Percentiles rank a stretch among this genome's conserved stretches.
These are phyloP conservation scores for Fagus crenata DNA, from an alignment of 306 rosid genomes.

Conservation along the genomic window DNA sequence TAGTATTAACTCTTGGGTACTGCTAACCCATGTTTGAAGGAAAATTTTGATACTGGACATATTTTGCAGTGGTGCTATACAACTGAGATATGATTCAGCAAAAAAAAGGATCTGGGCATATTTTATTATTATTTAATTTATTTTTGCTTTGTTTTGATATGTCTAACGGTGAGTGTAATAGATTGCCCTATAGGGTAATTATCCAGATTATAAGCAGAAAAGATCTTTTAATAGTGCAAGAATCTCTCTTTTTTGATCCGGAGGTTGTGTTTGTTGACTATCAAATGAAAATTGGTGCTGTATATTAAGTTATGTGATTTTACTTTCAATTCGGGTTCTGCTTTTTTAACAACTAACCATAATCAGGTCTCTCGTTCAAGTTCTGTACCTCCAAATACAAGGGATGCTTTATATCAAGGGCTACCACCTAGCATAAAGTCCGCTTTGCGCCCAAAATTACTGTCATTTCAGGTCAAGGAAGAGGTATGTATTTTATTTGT, in stretches of 20 bases:
- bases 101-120: not conserved
- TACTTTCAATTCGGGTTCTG: constrained; percentile 3
- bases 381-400: constrained; percentile 91
- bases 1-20: not conserved
- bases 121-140: not conserved
- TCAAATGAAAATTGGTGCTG: not conserved
- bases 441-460: constrained; percentile 74
- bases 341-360: constrained; percentile 32
- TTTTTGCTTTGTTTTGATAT: not conserved
- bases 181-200: not conserved
- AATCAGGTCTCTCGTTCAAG: constrained; percentile 92
- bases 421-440: constrained; percentile 87
- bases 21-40: not conserved
- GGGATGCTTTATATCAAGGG: constrained; percentile 95
- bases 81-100: not conserved
- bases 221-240: not conserved
- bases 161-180: not conserved
- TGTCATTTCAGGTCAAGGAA: constrained; percentile 82
- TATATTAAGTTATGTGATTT: not conserved
- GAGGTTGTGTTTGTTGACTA: not conserved
- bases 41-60: not conserved
- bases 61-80: not conserved
- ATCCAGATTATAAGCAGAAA: not conserved
- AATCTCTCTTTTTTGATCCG: not conserved
- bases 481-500: constrained; percentile 54